phyloP scores from a whole-genome alignment of 768 basidiomycete species.

The Udeniomyces megalosporus region DNA sequence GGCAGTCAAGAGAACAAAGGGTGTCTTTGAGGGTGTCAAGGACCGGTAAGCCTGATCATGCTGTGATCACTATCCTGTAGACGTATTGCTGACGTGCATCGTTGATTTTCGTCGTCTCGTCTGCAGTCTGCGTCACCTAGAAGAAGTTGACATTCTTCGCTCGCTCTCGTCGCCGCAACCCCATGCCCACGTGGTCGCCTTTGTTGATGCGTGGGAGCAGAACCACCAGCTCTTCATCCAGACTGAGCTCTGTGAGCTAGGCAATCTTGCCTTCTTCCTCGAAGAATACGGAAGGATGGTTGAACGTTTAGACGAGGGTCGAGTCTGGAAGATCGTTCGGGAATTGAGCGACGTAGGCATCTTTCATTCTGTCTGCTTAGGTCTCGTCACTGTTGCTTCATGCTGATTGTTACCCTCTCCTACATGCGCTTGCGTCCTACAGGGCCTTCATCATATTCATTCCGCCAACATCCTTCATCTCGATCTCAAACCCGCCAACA shows the following conservation, averaged over 20 bases:
- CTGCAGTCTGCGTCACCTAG: conserved; percentile 50
- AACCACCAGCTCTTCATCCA: conserved; percentile 57
- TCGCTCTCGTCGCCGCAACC: conserved; percentile 38
- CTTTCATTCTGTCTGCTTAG: not conserved
- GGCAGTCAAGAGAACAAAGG: conserved; percentile 86
- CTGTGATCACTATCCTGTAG: not conserved
- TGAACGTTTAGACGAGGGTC: conserved; percentile 70
- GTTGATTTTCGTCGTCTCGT: conserved; percentile 1
- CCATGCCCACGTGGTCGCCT: conserved; percentile 59
- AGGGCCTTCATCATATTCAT: conserved; percentile 84
- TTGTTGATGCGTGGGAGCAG: conserved; percentile 85
- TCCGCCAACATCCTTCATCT: conserved; percentile 76
- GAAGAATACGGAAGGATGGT: conserved; percentile 66
- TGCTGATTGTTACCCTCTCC: not conserved
- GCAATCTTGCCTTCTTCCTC: conserved; percentile 78
- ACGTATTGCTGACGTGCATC: not conserved
- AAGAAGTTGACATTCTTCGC: conserved; percentile 83
- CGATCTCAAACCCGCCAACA: conserved; percentile 93
- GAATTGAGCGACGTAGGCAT: conserved; percentile 72
- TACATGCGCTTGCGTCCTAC: conserved; percentile 19
- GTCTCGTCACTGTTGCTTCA: not conserved
- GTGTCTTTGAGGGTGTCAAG: conserved; percentile 66
- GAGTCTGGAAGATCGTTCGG: conserved; percentile 88
- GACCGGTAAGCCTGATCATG: conserved; percentile 49
- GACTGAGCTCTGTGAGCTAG: conserved; percentile 84